Conservation (phyloP, 345 rosid species). For the Syzygium aqueum region DNA sequence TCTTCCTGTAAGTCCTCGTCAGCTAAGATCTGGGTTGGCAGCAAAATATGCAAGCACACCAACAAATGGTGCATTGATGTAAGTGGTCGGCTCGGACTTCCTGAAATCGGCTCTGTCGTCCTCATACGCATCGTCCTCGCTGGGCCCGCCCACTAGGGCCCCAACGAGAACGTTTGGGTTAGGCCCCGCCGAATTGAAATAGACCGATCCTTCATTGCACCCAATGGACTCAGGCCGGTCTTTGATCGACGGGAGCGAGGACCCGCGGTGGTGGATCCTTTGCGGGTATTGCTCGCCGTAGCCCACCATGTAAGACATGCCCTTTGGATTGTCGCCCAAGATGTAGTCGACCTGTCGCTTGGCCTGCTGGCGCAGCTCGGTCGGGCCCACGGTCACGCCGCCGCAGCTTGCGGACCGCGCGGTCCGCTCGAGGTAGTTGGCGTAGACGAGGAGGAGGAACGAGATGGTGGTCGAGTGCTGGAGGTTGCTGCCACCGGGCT, state of each 20-base stretch:
- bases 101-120: constrained; percentile 65
- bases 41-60: constrained; percentile 90
- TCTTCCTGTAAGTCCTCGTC: not conserved
- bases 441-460: constrained; percentile 77
- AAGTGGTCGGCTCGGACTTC: constrained; percentile 91
- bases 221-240: constrained; percentile 54
- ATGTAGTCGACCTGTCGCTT: constrained; percentile 87
- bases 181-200: constrained; percentile 58
- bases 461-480: constrained; percentile 90
- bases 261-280: constrained; percentile 88
- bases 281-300: constrained; percentile 62
- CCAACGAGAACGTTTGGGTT: constrained; percentile 68
- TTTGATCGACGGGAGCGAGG: constrained; percentile 62
- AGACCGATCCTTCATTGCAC: constrained; percentile 70
- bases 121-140: constrained; percentile 52
- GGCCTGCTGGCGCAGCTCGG: constrained; percentile 62
- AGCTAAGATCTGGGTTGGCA: constrained; percentile 52
- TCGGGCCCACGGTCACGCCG: constrained; percentile 30
- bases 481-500: constrained; percentile 92
- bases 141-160: constrained; percentile 90
- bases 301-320: constrained; percentile 90
- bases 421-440: constrained; percentile 58
- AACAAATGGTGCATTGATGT: constrained; percentile 93
- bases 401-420: constrained; percentile 68
- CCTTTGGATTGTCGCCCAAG: constrained; percentile 81